phyloP scores from a whole-genome alignment of 2,329 filamentous ascomycete species.

The Colletotrichum incanum region DNA sequence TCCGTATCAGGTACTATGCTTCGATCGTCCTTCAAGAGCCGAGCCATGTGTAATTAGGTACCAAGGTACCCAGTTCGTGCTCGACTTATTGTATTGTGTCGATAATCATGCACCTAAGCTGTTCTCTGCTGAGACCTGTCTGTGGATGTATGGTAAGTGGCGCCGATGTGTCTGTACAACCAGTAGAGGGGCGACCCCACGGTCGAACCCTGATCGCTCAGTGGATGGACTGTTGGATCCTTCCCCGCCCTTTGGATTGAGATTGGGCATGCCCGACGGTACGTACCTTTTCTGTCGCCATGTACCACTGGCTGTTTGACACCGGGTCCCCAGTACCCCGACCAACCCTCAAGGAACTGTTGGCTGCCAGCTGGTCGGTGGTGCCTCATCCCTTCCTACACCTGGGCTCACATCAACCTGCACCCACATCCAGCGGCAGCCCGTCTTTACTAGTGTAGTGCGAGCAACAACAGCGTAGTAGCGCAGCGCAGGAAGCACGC shows the following conservation, averaged over 20 bases:
- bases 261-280: neutral
- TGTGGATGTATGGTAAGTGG: neutral
- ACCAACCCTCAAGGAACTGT: conserved; percentile 22
- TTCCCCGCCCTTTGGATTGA: conserved; percentile 16
- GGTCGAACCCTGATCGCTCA: conserved; percentile 15
- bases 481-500: neutral
- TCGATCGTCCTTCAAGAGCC: neutral
- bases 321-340: conserved; percentile 21
- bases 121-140: neutral
- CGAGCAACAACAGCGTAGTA: conserved; percentile 11
- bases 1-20: neutral
- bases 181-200: conserved; percentile 28
- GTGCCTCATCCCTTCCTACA: conserved; percentile 31
- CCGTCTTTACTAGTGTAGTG: neutral
- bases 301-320: conserved; percentile 3
- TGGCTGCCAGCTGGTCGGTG: conserved; percentile 18
- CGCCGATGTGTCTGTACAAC: too few relatives aligned
- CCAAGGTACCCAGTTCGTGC: neutral
- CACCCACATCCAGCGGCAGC: conserved; percentile 6
- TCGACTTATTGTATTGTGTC: neutral
- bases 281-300: conserved; percentile 19
- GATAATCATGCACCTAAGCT: neutral
- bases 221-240: conserved; percentile 18
- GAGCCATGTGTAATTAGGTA: neutral
- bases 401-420: conserved; percentile 3